phyloP scores from a whole-genome alignment of 441 rosid genomes.

The Geranium incanum region DNA sequence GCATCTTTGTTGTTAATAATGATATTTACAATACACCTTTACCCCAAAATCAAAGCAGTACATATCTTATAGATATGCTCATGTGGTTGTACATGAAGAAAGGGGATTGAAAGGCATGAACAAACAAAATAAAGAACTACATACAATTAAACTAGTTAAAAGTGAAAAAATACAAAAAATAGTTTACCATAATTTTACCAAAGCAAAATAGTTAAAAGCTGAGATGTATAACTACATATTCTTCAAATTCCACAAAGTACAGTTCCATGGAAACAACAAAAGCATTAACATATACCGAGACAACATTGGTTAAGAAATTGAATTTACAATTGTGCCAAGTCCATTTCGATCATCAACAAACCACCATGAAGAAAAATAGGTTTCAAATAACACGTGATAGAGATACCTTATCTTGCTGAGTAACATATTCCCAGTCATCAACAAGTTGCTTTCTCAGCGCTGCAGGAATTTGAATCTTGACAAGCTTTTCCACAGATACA shows the following conservation, averaged over 20 bases:
- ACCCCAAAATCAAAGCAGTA: neutral
- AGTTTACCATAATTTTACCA: neutral
- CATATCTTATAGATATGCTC: neutral
- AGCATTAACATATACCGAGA: neutral
- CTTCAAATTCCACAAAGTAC: conserved; percentile 6
- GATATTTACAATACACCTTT: neutral
- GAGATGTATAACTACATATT: neutral
- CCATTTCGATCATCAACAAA: conserved; percentile 9
- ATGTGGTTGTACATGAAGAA: neutral
- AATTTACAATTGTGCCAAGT: conserved; percentile 5
- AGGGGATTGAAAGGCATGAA: neutral
- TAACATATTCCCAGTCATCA: conserved; percentile 82
- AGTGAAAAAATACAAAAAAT: neutral
- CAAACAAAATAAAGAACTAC: neutral
- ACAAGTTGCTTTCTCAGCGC: conserved; percentile 73
- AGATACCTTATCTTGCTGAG: conserved; percentile 74
- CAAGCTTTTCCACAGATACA: conserved; percentile 49
- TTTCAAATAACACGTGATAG: neutral
- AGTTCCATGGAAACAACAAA: neutral
- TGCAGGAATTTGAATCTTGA: conserved; percentile 81
- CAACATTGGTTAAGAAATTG: neutral
- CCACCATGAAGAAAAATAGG: neutral
- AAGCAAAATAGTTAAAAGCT: neutral
- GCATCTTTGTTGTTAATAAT: neutral
- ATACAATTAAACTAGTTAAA: neutral